Percentiles rank a stretch among this genome's conserved stretches.
These are phyloP conservation scores for Aplosporella prunicola DNA, from an alignment of 2,329 filamentous ascomycete genomes.

Conservation along the genomic window DNA sequence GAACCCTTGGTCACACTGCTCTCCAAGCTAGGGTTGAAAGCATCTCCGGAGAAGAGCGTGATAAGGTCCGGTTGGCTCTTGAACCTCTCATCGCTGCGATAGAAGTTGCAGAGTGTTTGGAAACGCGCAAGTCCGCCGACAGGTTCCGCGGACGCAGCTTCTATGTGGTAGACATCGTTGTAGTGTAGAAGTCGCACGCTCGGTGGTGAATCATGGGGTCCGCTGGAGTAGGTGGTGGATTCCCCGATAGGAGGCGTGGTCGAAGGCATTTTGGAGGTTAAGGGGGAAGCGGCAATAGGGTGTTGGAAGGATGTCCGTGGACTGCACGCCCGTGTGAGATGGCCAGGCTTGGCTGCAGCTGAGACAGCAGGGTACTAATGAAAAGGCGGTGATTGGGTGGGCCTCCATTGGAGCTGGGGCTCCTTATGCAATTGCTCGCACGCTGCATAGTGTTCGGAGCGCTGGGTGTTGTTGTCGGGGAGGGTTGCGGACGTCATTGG, in stretches of 20 bases:
- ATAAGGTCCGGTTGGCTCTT: constrained; percentile 55
- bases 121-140: constrained; percentile 76
- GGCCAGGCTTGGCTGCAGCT: no score
- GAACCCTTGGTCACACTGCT: constrained; percentile 78
- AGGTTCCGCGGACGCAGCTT: constrained; percentile 65
- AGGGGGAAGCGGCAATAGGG: no score
- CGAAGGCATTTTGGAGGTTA: constrained; percentile 5
- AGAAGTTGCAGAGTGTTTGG: constrained; percentile 67
- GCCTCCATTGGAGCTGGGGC: no score
- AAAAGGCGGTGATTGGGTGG: no score
- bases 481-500: no score
- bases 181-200: constrained; percentile 79
- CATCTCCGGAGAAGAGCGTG: constrained; percentile 84
- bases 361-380: no score
- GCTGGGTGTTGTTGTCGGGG: no score
- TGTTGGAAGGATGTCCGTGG: no score
- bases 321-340: no score
- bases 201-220: constrained; percentile 42
- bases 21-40: constrained; percentile 84
- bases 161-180: constrained; percentile 91
- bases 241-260: constrained; percentile 22
- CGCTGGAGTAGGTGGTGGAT: constrained; percentile 34
- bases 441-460: no score
- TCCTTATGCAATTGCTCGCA: no score
- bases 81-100: constrained; percentile 54